phyloP scores from a whole-genome alignment of 192 early-diverging fungal genomes.

The Coemansia sp. region DNA sequence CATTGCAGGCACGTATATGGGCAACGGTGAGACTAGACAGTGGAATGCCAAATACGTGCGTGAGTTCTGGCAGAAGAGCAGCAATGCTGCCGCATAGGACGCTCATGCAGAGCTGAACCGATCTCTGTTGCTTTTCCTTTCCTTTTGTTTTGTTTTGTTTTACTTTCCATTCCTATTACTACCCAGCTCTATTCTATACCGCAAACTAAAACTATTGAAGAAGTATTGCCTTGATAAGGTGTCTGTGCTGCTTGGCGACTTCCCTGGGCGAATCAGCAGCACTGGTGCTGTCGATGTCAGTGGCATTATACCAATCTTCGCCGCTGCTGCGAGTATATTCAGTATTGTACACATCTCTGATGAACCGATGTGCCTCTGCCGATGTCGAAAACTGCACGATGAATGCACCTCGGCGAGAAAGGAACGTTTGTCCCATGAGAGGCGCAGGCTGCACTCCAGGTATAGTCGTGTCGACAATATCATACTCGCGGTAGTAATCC shows the following conservation, averaged over 20 bases:
- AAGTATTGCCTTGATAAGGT: constrained; percentile 26
- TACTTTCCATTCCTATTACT: background rate
- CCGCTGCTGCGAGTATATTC: constrained; percentile 16
- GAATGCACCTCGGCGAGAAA: constrained; percentile 39
- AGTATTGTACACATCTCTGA: constrained; percentile 38
- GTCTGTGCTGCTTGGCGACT: background rate
- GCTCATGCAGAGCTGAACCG: background rate
- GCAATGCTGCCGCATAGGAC: background rate
- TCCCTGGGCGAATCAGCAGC: background rate
- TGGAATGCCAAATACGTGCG: constrained; percentile 54
- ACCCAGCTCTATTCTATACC: no score
- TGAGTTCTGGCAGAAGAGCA: constrained; percentile 44
- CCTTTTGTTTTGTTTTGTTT: background rate
- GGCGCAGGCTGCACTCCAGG: constrained; percentile 49
- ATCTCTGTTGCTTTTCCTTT: background rate
- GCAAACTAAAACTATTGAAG: constrained; percentile 11
- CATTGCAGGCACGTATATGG: constrained; percentile 51
- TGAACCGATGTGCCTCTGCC: constrained; percentile 41
- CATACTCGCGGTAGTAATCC: constrained; percentile 35
- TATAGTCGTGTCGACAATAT: constrained; percentile 40
- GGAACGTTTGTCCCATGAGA: constrained; percentile 30
- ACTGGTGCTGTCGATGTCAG: background rate
- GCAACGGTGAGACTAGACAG: constrained; percentile 44
- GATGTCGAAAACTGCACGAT: constrained; percentile 38
- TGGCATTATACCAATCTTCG: background rate